These are phyloP conservation scores for Trichoderma sp. DNA, from an alignment of 2,329 filamentous ascomycete genomes.

Conservation along the genomic window DNA sequence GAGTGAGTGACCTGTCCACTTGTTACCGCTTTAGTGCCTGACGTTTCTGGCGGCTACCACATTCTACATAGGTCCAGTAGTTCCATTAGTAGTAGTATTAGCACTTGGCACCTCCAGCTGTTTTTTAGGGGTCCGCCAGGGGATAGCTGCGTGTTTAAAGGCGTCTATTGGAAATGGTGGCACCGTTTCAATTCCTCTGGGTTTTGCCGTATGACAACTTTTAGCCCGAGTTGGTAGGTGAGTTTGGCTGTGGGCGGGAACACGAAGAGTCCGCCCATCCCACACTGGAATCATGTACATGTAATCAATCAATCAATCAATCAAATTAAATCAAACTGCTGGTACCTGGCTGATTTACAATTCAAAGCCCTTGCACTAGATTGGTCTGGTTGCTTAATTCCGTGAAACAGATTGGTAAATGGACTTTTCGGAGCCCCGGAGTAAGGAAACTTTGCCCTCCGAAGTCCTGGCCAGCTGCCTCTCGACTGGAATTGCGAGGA, in stretches of 20 bases:
- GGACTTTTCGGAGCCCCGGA: background rate
- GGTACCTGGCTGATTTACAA: background rate
- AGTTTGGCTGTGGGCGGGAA: background rate
- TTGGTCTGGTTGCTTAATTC: background rate
- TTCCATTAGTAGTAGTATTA: background rate
- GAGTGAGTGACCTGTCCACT: slow-evolving; percentile 18
- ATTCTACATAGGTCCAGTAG: background rate
- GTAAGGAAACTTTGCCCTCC: background rate
- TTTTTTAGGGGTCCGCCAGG: slow-evolving; percentile 1
- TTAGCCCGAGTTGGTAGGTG: slow-evolving; percentile 11
- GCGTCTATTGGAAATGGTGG: background rate
- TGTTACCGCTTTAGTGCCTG: slow-evolving; percentile 19
- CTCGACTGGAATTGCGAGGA: background rate
- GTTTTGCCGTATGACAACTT: background rate
- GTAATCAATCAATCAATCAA: background rate
- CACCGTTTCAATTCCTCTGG: background rate
- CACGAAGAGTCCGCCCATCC: background rate
- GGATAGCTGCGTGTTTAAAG: background rate
- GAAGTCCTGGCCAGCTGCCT: background rate
- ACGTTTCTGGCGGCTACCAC: slow-evolving; percentile 20
- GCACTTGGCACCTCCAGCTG: background rate
- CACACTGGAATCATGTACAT: background rate
- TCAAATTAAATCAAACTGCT: background rate
- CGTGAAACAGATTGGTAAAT: background rate
- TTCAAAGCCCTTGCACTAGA: background rate